Conservation (phyloP, 108 stramenopile species). For the Licmophora abbreviata region DNA sequence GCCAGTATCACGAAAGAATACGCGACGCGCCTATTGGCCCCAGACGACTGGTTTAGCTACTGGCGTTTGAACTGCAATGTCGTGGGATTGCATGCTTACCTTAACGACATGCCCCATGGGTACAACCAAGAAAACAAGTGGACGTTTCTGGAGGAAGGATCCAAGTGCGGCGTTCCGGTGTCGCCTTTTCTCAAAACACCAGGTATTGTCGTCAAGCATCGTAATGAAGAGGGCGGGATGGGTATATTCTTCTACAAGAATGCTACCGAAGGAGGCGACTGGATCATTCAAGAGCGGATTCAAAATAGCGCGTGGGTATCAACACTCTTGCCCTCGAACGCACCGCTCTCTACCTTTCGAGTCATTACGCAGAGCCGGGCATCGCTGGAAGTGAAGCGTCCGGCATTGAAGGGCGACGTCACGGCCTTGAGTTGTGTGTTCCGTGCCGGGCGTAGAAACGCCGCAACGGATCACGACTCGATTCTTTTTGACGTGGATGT, state of each 20-base stretch:
- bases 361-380: constrained; percentile 90
- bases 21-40: constrained; percentile 76
- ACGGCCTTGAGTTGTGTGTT: constrained; percentile 91
- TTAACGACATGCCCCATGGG: constrained; percentile 64
- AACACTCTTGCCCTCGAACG: constrained; percentile 75
- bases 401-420: constrained; percentile 29
- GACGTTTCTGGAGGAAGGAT: constrained; percentile 87
- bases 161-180: constrained; percentile 76
- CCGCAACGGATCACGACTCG: constrained; percentile 92
- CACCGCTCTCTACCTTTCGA: constrained; percentile 97
- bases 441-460: constrained; percentile 86
- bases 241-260: constrained; percentile 94
- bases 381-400: constrained; percentile 35
- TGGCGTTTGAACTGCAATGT: constrained; percentile 95
- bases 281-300: constrained; percentile 95
- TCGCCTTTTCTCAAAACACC: constrained; percentile 80
- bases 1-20: constrained; percentile 55
- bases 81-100: constrained; percentile 85
- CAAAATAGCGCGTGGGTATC: constrained; percentile 69
- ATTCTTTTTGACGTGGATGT: constrained; percentile 95
- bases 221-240: constrained; percentile 97
- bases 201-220: constrained; percentile 92
- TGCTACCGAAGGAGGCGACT: constrained; percentile 90
- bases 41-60: constrained; percentile 95
- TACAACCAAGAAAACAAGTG: constrained; percentile 97